A percentile compares a stretch with the other conserved stretches of the same genome.
These are phyloP conservation scores for Vigna reflexopilosa DNA, from an alignment of 306 rosid species.

Conservation along the genomic window DNA sequence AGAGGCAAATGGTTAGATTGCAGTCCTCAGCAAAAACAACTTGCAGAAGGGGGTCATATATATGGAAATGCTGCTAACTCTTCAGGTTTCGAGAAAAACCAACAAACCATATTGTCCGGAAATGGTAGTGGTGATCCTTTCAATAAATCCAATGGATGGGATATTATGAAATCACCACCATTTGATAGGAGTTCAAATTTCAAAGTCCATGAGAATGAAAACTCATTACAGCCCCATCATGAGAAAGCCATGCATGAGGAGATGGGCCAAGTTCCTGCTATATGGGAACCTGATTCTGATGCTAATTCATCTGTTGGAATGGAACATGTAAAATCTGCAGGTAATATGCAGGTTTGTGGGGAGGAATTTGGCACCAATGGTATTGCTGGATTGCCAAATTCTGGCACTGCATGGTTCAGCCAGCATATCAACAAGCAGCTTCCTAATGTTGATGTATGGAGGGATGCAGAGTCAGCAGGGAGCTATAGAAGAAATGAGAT, in stretches of 20 bases:
- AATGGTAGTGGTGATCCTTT: constrained; percentile 59
- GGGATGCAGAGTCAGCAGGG: constrained; percentile 63
- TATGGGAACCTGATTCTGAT: constrained; percentile 62
- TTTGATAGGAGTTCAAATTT: constrained; percentile 57
- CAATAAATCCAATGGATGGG: constrained; percentile 82
- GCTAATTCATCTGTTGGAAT: constrained; percentile 58
- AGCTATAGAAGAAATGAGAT: constrained; percentile 65
- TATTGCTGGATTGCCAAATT: constrained; percentile 54
- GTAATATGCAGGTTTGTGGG: constrained; percentile 57
- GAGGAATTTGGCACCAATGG: constrained; percentile 62
- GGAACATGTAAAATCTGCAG: constrained; percentile 60
- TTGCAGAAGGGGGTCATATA: constrained; percentile 57
- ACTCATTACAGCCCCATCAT: constrained; percentile 48
- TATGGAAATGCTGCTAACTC: constrained; percentile 57
- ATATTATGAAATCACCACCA: constrained; percentile 58
- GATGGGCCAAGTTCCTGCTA: constrained; percentile 58
- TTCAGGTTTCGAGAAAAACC: constrained; percentile 45
- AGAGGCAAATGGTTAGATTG: constrained; percentile 74
- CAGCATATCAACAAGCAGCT: constrained; percentile 64
- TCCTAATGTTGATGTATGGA: constrained; percentile 67
- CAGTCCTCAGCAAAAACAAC: constrained; percentile 65
- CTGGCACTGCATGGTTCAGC: constrained; percentile 58
- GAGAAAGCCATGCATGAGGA: constrained; percentile 65
- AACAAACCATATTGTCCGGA: constrained; percentile 42
- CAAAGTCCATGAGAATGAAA: constrained; percentile 66